A percentile compares a stretch with the other conserved stretches of the same genome.
phyloP scores from a whole-genome alignment of 768 basidiomycete species.

The Serendipita vermifera region DNA sequence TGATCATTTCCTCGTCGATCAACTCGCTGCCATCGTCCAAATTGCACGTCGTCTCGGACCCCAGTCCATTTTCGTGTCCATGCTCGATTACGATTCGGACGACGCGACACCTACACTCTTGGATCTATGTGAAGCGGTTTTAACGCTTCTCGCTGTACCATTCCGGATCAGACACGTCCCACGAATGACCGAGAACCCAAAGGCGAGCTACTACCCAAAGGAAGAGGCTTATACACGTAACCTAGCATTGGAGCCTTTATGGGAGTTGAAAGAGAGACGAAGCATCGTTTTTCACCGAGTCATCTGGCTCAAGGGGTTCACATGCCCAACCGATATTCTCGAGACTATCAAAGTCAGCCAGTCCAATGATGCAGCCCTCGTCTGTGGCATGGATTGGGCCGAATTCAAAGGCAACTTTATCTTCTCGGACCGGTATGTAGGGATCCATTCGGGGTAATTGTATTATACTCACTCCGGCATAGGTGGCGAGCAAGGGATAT shows the following conservation, averaged over 20 bases:
- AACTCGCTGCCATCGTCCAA: conserved; percentile 95
- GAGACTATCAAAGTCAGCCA: conserved; percentile 88
- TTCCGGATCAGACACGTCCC: conserved; percentile 88
- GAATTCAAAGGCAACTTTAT: conserved; percentile 96
- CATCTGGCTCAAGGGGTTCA: conserved; percentile 97
- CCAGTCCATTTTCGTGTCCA: conserved; percentile 86
- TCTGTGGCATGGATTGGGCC: conserved; percentile 99
- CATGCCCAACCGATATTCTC: conserved; percentile 94
- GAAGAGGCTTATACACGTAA: conserved; percentile 95
- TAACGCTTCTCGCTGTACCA: conserved; percentile 84
- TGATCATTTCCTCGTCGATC: conserved; percentile 97
- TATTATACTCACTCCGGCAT: neutral
- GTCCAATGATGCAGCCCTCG: conserved; percentile 90
- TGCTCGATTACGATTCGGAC: conserved; percentile 92
- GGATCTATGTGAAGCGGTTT: conserved; percentile 89
- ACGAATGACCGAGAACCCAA: conserved; percentile 80
- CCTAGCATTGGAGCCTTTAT: conserved; percentile 77
- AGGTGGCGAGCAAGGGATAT: conserved; percentile 98
- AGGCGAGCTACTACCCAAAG: conserved; percentile 83
- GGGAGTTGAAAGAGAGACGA: conserved; percentile 63
- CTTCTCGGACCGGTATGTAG: conserved; percentile 80
- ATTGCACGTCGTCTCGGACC: conserved; percentile 83
- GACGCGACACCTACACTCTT: conserved; percentile 91
- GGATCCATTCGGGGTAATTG: conserved; percentile 1
- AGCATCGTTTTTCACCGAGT: conserved; percentile 79